Conservation (phyloP, 306 rosid genomes). For the Oemleria cerasiformis region DNA sequence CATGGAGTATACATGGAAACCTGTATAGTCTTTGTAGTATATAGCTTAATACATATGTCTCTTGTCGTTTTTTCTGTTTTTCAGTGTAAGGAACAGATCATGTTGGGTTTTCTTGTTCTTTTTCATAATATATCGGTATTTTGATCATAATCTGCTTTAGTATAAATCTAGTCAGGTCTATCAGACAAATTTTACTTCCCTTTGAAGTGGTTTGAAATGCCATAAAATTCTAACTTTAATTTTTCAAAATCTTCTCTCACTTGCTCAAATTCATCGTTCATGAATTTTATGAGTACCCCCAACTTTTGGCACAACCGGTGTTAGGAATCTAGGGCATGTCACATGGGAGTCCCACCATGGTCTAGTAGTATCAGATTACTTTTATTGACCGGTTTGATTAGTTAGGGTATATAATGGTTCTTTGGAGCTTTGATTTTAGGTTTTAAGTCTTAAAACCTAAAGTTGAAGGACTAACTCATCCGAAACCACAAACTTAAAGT, state of each 20-base stretch:
- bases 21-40: background rate
- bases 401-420: too few species aligned
- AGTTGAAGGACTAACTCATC: too few species aligned
- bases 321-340: too few species aligned
- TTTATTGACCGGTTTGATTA: too few species aligned
- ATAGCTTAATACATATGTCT: background rate
- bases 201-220: background rate
- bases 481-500: too few species aligned
- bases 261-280: too few species aligned
- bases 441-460: too few species aligned
- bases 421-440: too few species aligned
- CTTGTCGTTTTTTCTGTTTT: background rate
- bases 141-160: background rate
- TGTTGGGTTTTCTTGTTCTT: background rate
- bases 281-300: too few species aligned
- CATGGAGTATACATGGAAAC: slow-evolving; percentile 17
- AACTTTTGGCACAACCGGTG: too few species aligned
- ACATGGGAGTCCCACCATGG: too few species aligned
- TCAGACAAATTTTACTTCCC: background rate
- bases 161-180: background rate
- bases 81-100: background rate
- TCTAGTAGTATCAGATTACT: too few species aligned
- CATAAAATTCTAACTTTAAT: background rate
- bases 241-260: background rate
- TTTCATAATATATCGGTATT: background rate